Evolutionary conservation across 1,284 basidiomycete species (phyloP), one percentile per base, ranked within the genome.

Genomic region (Microbotryum violaceum): DNA sequence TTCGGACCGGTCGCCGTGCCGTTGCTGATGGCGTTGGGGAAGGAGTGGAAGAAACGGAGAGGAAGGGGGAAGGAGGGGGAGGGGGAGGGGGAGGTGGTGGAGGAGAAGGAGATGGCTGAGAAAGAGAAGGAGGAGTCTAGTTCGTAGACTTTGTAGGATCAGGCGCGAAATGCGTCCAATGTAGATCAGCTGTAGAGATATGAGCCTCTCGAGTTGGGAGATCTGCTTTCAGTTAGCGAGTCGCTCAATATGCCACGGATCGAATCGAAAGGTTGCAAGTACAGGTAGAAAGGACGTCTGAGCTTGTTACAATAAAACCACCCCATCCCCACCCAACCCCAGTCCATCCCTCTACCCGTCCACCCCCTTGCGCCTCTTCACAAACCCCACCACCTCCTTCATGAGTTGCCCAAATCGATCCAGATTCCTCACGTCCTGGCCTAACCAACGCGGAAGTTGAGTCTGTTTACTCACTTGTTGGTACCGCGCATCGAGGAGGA

Each of bases 381-480:
- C 51, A 21, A 57, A 57, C 29, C 46, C 33, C 1, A 25, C 27
- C 49, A 50, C 18, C 23, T 37, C 25, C 69, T 83, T 85, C 65
- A 91, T 82, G 3, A 83, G 83, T 61, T 83, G 82, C 7, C 87
- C 87, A 76, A 91, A 97, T 10, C 80, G 80, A 16, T 86, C 80
- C 20, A 85, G 79, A 2, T 85, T 78, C 37, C 78, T 74, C 21
- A 90, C 76, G 45, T 82, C 81, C 57, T 82, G 78, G 4, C 84
- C 85, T 63, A 97, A 93, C 94, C 92, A 96, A 61, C 80, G 81
- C 0, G 92, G 91, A 25, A 96, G 77, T 75, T 93, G 94, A 62
- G 75, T 78, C 29, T 82, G 81, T 61, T 93, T 88, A 3, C 83
- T 78, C 2, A 79, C 69, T 0, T 82, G 82, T 4, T 80, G 78